Base-by-base conservation (phyloP, 2,329 filamentous ascomycete genomes). In the Trichophyton equinum region DNA sequence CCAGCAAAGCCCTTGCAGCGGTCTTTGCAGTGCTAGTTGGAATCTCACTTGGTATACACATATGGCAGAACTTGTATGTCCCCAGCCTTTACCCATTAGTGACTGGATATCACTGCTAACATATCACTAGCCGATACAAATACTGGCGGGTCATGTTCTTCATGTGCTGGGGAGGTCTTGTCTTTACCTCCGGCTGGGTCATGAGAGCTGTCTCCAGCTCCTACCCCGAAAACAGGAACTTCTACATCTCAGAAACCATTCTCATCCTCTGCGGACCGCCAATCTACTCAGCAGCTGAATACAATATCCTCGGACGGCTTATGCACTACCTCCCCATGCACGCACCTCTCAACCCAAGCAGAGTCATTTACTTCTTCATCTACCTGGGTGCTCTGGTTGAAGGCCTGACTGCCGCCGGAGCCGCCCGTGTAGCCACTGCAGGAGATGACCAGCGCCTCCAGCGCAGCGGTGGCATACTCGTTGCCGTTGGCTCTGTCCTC, bases 291-390 rank as follows among this genome's bases (percentile, higher is more conserved):
- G 73, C 72, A 18, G 67, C 71, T 3, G 72, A 72, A 42, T 75
- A 75, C 62, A 72, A 71, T 59, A 64, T 74, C 25, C 66, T 75
- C 38, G 73, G 71, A 5, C 67, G 72, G 27, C 62, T 75, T 8
- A 69, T 74, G 70, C 67, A 70, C 62, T 75, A 75, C 61, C 64
- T 74, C 5, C 73, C 73, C 2, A 72, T 72, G 70, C 70, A 74
- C 57, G 67, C 73, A n/a, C 67, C 72, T 1, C 63, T 75, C 6
- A 68, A 74, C 55, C 73, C 73, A 18, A 64, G 67, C 55, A 70
- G 71, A 0, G 69, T 74, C n/a, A 62, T 72, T 4, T 68, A 68
- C 51, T 65, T 71, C 57, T 75, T 75, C 64, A 62, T 75, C 59
- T 73, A 73, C 49, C 64, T 74, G 3, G 71, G 73, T 13, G 71